These are phyloP conservation scores for Hyaloperonospora brassicae DNA, from an alignment of 352 stramenopile species.

Conservation along the genomic window DNA sequence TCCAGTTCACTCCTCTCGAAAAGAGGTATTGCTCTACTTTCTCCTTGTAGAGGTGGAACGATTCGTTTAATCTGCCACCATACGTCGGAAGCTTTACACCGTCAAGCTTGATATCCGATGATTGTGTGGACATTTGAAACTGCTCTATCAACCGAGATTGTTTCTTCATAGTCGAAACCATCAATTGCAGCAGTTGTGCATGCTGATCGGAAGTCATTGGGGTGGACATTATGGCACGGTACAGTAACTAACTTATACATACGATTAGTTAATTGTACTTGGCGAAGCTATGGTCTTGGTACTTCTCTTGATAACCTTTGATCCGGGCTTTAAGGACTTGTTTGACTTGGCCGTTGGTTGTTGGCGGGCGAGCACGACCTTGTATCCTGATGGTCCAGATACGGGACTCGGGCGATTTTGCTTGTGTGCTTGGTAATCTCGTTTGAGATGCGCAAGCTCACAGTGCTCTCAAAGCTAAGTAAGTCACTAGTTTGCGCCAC, in stretches of 20 bases:
- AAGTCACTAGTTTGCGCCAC: background rate
- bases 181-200: background rate
- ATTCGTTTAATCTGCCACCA: background rate
- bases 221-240: background rate
- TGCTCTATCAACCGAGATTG: background rate
- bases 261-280: background rate
- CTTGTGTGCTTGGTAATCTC: slow-evolving; percentile 1
- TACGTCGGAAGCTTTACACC: background rate
- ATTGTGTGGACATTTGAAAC: background rate
- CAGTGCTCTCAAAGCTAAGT: slow-evolving; percentile 2
- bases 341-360: background rate
- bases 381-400: background rate
- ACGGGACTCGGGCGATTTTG: background rate
- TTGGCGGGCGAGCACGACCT: background rate
- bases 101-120: background rate
- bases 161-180: slow-evolving; percentile 4
- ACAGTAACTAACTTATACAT: slow-evolving; percentile 1
- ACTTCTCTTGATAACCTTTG: background rate
- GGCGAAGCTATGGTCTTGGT: background rate
- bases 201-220: slow-evolving; percentile 1
- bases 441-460: background rate
- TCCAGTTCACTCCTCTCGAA: slow-evolving; percentile 9
- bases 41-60: slow-evolving; percentile 4
- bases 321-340: background rate
- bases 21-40: slow-evolving; percentile 12